Evolutionary conservation across 352 stramenopile species (phyloP).

Genomic region (Phytopythium aichiense): DNA sequence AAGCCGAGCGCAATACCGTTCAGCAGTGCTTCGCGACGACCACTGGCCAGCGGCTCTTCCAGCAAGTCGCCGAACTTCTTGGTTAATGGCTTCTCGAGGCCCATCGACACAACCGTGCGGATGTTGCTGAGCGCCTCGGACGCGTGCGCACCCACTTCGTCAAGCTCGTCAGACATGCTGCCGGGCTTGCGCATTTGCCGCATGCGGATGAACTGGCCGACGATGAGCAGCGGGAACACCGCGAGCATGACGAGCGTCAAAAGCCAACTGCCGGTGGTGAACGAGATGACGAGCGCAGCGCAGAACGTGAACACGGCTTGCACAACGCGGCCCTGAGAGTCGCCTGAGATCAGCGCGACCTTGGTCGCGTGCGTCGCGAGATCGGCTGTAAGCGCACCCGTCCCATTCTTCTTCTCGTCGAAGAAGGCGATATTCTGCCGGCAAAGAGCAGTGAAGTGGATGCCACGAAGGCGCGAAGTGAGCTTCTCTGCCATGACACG

Average conservation of each 20-base stretch:
- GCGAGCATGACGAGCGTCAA: slow-evolving; percentile 52
- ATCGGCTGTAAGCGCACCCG: slow-evolving; percentile 62
- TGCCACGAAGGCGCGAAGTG: slow-evolving; percentile 29
- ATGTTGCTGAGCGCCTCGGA: slow-evolving; percentile 42
- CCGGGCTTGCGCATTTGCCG: slow-evolving; percentile 10
- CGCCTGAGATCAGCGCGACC: slow-evolving; percentile 36
- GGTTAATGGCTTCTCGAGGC: slow-evolving; percentile 16
- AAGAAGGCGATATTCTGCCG: slow-evolving; percentile 66
- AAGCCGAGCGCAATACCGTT: slow-evolving; percentile 55
- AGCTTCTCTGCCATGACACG: slow-evolving; percentile 36
- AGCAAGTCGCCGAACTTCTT: slow-evolving; percentile 7
- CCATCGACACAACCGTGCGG: slow-evolving; percentile 33
- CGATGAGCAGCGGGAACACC: slow-evolving; percentile 56
- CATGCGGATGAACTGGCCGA: slow-evolving; percentile 29
- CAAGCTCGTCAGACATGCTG: slow-evolving; percentile 19
- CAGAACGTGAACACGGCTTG: slow-evolving; percentile 42
- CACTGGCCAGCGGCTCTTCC: slow-evolving; percentile 13
- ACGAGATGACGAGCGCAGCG: slow-evolving; percentile 39
- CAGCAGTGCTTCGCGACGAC: slow-evolving; percentile 16
- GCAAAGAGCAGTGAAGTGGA: slow-evolving; percentile 34
- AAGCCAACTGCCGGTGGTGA: slow-evolving; percentile 45
- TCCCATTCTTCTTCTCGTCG: slow-evolving; percentile 47
- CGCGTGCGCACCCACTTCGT: slow-evolving; percentile 30
- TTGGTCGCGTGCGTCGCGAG: slow-evolving; percentile 47
- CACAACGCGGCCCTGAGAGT: slow-evolving; percentile 40